Evolutionary conservation across 164 flowering plant genomes (phyloP).

Genomic region (Echeveria elegans): DNA sequence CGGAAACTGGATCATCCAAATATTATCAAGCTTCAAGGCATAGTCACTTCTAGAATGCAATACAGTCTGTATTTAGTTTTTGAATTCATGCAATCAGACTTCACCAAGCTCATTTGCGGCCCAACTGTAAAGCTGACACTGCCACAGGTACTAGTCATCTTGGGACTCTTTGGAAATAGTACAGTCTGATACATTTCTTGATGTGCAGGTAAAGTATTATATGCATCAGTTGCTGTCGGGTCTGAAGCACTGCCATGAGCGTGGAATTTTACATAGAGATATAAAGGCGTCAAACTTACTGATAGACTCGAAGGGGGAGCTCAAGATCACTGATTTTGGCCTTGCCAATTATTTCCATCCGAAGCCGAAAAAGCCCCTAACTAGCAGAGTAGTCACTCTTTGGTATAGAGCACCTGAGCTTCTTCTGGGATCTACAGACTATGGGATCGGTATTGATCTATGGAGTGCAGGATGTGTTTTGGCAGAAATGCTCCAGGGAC

Average conservation of each 20-base stretch:
- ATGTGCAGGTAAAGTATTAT: constrained; percentile 48
- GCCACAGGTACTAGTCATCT: constrained; percentile 35
- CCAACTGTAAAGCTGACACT: constrained; percentile 40
- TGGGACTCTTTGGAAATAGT: neutral
- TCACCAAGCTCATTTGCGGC: constrained; percentile 33
- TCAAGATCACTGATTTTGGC: constrained; percentile 78
- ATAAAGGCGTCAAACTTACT: constrained; percentile 60
- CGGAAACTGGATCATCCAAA: constrained; percentile 62
- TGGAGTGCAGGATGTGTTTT: constrained; percentile 76
- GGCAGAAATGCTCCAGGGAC: constrained; percentile 61
- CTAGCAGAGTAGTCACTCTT: constrained; percentile 62
- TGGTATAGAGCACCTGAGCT: constrained; percentile 85
- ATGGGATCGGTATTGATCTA: constrained; percentile 69
- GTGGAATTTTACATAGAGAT: constrained; percentile 60
- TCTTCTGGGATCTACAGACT: constrained; percentile 53
- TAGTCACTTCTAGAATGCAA: constrained; percentile 69
- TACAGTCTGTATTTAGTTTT: constrained; percentile 66
- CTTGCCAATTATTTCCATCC: constrained; percentile 40
- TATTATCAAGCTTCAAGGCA: constrained; percentile 56
- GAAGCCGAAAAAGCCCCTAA: constrained; percentile 35
- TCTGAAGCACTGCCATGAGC: constrained; percentile 58
- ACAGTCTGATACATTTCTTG: neutral
- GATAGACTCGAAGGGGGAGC: constrained; percentile 42
- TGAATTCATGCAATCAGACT: constrained; percentile 51
- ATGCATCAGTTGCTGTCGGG: constrained; percentile 68